Conservation (phyloP, 2,329 filamentous ascomycete genomes). For the Truncatella angustata region DNA sequence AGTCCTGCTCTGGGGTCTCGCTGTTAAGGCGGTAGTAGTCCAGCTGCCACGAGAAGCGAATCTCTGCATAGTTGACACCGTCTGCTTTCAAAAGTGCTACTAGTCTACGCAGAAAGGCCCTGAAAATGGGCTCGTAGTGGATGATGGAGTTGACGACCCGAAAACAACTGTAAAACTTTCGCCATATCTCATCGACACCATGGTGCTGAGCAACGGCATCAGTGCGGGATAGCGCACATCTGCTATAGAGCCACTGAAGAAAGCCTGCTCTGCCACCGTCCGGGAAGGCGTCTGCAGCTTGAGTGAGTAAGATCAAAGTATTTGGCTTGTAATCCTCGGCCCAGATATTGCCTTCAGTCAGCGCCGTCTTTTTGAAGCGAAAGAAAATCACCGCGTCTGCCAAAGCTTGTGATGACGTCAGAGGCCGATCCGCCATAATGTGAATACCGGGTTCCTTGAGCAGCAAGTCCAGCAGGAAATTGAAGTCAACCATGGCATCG, state of each 20-base stretch:
- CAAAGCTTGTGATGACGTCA: constrained; percentile 53
- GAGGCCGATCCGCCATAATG: constrained; percentile 58
- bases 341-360: constrained; percentile 60
- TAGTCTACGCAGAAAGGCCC: constrained; percentile 69
- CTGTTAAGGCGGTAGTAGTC: constrained; percentile 65
- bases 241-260: constrained; percentile 70
- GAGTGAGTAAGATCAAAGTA: constrained; percentile 55
- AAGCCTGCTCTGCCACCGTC: constrained; percentile 70
- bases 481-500: constrained; percentile 87
- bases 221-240: constrained; percentile 68
- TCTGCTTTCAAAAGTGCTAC: constrained; percentile 73
- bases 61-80: constrained; percentile 80
- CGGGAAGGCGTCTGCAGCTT: constrained; percentile 74
- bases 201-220: constrained; percentile 80
- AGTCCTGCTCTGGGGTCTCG: constrained; percentile 66
- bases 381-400: constrained; percentile 61
- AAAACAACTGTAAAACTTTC: constrained; percentile 76
- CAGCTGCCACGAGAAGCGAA: constrained; percentile 71
- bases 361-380: constrained; percentile 49
- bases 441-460: constrained; percentile 73
- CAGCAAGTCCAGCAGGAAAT: constrained; percentile 72
- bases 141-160: constrained; percentile 70
- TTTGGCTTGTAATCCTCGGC: constrained; percentile 56
- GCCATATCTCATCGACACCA: constrained; percentile 81
- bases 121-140: constrained; percentile 88